phyloP scores from a whole-genome alignment of 768 basidiomycete species.

The Tricholoma terreum region DNA sequence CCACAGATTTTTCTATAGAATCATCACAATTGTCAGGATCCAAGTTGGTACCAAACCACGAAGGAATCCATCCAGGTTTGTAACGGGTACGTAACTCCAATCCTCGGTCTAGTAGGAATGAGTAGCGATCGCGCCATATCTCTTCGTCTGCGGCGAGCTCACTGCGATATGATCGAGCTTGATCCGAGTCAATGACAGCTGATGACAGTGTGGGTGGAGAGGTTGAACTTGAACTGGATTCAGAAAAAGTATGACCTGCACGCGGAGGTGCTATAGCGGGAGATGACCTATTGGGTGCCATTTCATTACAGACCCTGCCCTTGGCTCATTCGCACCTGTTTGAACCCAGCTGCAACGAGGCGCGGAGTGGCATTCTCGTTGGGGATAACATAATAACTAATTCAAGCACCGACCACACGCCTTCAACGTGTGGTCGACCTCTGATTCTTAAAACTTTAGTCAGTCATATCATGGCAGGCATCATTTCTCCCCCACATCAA shows the following conservation, averaged over 20 bases:
- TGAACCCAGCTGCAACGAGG: neutral
- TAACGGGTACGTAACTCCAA: slow-evolving; percentile 28
- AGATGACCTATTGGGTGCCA: neutral
- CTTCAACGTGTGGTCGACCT: too few relatives aligned
- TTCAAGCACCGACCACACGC: too few relatives aligned
- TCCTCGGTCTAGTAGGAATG: slow-evolving; percentile 22
- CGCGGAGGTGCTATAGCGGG: neutral
- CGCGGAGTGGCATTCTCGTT: neutral
- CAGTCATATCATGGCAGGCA: too few relatives aligned
- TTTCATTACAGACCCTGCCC: too few relatives aligned
- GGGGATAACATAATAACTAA: neutral
- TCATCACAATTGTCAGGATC: slow-evolving; percentile 5
- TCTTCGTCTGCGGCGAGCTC: neutral
- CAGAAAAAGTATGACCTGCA: too few relatives aligned
- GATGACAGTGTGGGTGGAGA: too few relatives aligned
- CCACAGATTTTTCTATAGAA: slow-evolving; percentile 1
- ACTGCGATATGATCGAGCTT: neutral
- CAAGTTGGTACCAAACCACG: slow-evolving; percentile 20
- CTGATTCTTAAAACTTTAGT: too few relatives aligned
- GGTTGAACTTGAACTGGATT: too few relatives aligned
- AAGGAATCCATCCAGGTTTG: slow-evolving; percentile 26
- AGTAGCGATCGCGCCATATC: slow-evolving; percentile 21
- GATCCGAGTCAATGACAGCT: too few relatives aligned
- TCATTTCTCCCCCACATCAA: too few relatives aligned
- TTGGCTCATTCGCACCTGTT: too few relatives aligned